Evolutionary conservation across 306 rosid species (phyloP), one percentile per base, ranked within the genome.

Genomic region (Abrus precatorius): DNA sequence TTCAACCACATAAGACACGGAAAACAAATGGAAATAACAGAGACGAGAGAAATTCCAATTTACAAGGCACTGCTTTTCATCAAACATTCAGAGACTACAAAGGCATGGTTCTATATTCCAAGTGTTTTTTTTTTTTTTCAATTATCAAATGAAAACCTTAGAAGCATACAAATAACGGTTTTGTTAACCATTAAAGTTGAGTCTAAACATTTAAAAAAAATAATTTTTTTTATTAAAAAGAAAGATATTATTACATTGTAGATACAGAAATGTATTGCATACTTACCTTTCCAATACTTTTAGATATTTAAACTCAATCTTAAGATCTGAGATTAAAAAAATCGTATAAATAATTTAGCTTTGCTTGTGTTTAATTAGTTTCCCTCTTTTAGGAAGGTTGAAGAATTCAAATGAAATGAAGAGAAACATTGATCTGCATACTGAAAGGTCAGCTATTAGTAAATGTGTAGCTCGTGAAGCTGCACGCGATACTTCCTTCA

Each of bases 21-120:
- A 79, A 53, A 79, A 57, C 83, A 57, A 57, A 27, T 9, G 70
- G 6, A 69, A 69, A 56, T 13, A 8, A 69, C 13, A 34, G 32
- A 33, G 8, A 5, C 6, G 53, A 38, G 41, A 20, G 52, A 1
- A 4, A 27, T 6, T 79, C 14, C 40, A 55, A 66, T 67, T 53
- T 32, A 28, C 11, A 41, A 7, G 47, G 54, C 45, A 32, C 6
- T 30, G 3, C 20, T 10, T 29, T 9, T 13, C 32, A 12, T 43
- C 5, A 43, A 20, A 5, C 0, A 29, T 28, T 12, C 30, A 41
- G 32, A 56, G 44, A 74, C 56, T 3, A 13, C 13, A 78, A 56
- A 55, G 68, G 69, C 5, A 54, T 5, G 60, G 27, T 44, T 63
- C 62, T 47, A 9, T 5, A 48, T 33, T 78, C 11, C 6, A 48